Base-by-base conservation (phyloP, 176 grass and related monocot species). In the bread wheat (Triticum aestivum) region DNA sequence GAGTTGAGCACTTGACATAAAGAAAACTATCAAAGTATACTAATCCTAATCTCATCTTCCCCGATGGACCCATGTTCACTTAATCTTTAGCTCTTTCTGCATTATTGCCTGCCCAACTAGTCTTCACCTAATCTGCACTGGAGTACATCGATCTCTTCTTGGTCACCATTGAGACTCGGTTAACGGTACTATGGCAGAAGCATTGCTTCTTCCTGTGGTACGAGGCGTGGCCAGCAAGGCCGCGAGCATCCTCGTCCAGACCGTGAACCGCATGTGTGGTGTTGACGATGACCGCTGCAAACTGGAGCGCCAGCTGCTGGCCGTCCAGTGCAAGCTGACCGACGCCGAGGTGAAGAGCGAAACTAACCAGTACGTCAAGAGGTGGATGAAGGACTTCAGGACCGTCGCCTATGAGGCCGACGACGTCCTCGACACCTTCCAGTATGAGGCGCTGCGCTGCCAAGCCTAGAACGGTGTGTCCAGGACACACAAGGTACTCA, bases 381-480 rank as follows among this genome's bases (percentile, higher is more conserved):
- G 26, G 1, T 77, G 74, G 74, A 77, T 56, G 64, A 44, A 11
- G 65, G 82, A 56, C 0, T 76, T 91, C 56, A 79, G 27, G 85
- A 35, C 78, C 12, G 84, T 14, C 0, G 80, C 89, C 0, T 87
- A 91, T 65, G 49, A 81, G 24, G 89, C 75, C 8, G 86, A 89
- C 1, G 83, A 94, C 35, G n/a, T 91, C 52, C 83, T 91, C 12
- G 92, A 91, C 15, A 42, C 85, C 8, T 85, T 91, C 47, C 61
- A 80, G 33, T 84, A 89, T 5, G 86, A 85, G 69, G 75, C 71
- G 1, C 51, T 91, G 59, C 79, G 32, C 0, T 78, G 8, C 0
- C 69, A 88, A 58, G 82, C 41, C 2, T 21, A 8, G n/a, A 39
- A 26, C 37, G 0, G 4, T 2, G 14, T 54, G 47, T 51, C 47